Base-by-base conservation (phyloP, 441 rosid genomes). In the Eruca vesicaria region DNA sequence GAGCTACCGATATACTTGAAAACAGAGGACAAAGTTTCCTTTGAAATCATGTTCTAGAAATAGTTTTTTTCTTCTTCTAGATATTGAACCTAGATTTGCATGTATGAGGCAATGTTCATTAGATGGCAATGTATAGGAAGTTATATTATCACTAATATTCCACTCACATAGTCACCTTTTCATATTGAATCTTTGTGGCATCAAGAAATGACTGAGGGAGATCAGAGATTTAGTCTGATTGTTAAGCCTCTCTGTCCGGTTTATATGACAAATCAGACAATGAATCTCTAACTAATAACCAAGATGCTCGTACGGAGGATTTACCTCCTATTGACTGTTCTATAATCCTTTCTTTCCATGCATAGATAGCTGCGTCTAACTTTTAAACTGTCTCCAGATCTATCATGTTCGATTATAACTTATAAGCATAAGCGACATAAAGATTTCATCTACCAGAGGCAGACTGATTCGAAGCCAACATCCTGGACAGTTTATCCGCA, bases 131-230 rank as follows among this genome's bases (percentile, higher is more conserved):
- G 26, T 43, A 38, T 41, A 31, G 14, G 33, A 68, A 69, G 45
- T 32, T 67, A 38, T 63, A 45, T 9, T 32, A 32, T 8, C n/a
- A 57, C 35, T 28, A 57, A 16, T 14, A 28, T 16, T 28, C 11
- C 11, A 74, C 87, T 81, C 64, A 23, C 26, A 23, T 23, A 23
- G 26, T 23, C 26, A 91, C 98, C 91, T 84, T 89, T 83, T 91
- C 93, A 43, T 84, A 89, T 18, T 91, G 89, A 81, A 91, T 78
- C 83, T 93, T 93, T 64, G 88, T 85, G 38, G 86, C 87, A 63
- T 89, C 88, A 9, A 89, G 87, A 79, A 91, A 90, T 38, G 98
- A 81, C 35, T 76, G 93, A 61, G 98, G 89, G 74, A 91, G 95
- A 75, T 84, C 88, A 6, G 87, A 92, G 70, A 66, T 86, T 84